A percentile compares a stretch with the other conserved stretches of the same genome.
Conservation (phyloP, 441 rosid genomes). For the Aleurites moluccanus region DNA sequence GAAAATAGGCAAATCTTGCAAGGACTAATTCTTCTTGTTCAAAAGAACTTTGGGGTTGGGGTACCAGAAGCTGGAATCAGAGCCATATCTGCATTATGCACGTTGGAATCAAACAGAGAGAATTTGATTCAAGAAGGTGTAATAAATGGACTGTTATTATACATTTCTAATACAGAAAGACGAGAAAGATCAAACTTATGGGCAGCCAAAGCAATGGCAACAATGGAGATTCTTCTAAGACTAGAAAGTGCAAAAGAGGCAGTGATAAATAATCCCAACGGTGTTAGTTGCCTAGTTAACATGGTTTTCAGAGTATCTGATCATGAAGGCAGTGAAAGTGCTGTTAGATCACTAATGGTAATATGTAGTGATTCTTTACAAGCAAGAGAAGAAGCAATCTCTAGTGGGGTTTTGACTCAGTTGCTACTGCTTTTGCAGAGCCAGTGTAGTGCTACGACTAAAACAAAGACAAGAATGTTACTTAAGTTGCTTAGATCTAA, state of each 20-base stretch:
- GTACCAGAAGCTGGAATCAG: conserved; percentile 34
- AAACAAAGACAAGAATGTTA: conserved; percentile 50
- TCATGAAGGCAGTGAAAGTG: conserved; percentile 60
- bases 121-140: conserved; percentile 39
- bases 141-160: conserved; percentile 30
- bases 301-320: conserved; percentile 67
- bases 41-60: conserved; percentile 25
- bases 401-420: conserved; percentile 49
- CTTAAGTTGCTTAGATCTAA: conserved; percentile 57
- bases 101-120: conserved; percentile 38
- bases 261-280: conserved; percentile 35
- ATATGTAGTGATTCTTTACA: conserved; percentile 40
- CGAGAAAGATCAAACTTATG: conserved; percentile 20
- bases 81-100: conserved; percentile 48
- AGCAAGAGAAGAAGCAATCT: conserved; percentile 53
- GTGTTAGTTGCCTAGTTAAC: conserved; percentile 44
- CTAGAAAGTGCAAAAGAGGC: conserved; percentile 38
- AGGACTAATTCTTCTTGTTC: conserved; percentile 29
- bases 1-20: conserved; percentile 25
- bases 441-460: conserved; percentile 52
- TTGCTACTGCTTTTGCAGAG: conserved; percentile 62
- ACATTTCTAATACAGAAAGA: conserved; percentile 30
- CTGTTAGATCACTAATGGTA: conserved; percentile 39
- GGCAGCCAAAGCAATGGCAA: conserved; percentile 36
- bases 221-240: conserved; percentile 37